Conservation (phyloP, 805 yeast species). For the Monosporozyma unispora region DNA sequence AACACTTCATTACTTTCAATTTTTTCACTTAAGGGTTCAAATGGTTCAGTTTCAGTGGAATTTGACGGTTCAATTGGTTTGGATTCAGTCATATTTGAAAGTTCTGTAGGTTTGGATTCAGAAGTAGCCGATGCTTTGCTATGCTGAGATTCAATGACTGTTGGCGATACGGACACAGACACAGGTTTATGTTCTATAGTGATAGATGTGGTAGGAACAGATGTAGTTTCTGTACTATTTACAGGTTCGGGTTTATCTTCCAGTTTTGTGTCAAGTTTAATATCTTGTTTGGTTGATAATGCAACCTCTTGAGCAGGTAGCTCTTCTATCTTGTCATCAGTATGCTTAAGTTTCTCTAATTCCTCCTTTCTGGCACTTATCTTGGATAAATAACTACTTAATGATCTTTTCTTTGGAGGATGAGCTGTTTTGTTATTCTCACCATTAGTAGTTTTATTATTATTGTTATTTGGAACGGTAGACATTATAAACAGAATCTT, state of each 20-base stretch:
- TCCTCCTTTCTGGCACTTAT: slow-evolving; percentile 24
- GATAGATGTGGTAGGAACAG: background rate
- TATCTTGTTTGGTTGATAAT: background rate
- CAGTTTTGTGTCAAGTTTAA: background rate
- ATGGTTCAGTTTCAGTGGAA: background rate
- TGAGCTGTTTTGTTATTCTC: background rate
- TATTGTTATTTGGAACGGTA: background rate
- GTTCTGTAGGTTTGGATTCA: background rate
- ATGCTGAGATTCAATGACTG: too few relatives aligned
- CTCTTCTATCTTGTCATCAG: background rate
- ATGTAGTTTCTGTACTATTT: background rate
- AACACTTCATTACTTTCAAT: background rate
- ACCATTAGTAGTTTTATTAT: background rate
- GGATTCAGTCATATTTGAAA: background rate
- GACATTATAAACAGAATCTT: background rate
- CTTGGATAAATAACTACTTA: slow-evolving; percentile 28
- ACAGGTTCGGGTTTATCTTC: background rate
- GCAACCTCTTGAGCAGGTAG: background rate
- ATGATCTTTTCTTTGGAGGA: slow-evolving; percentile 20
- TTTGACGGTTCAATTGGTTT: background rate
- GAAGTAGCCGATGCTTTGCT: background rate
- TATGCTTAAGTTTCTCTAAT: slow-evolving; percentile 14
- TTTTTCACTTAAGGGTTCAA: background rate
- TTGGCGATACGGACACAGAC: too few relatives aligned
- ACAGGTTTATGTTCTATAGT: background rate